These are phyloP conservation scores for Kodamaea lidongshanica DNA, from an alignment of 805 yeast species.

Conservation along the genomic window DNA sequence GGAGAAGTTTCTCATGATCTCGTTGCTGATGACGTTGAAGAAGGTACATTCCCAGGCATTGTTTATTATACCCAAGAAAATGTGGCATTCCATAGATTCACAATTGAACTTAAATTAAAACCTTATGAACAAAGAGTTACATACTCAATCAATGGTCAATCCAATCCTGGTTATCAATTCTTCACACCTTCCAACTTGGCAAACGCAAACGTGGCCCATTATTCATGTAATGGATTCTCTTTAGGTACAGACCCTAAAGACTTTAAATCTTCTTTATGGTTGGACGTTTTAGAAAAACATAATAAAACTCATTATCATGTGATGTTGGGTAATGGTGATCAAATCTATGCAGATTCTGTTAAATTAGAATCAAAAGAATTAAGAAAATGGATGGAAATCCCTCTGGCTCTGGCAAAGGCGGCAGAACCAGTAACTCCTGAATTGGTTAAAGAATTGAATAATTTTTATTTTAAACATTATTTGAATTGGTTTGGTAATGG, in stretches of 20 bases:
- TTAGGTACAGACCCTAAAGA: slow-evolving; percentile 56
- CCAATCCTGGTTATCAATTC: slow-evolving; percentile 45
- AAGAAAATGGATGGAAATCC: slow-evolving; percentile 57
- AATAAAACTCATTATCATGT: slow-evolving; percentile 60
- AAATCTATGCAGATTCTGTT: slow-evolving; percentile 81
- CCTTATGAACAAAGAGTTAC: slow-evolving; percentile 54
- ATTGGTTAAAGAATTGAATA: slow-evolving; percentile 49
- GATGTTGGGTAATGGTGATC: slow-evolving; percentile 98
- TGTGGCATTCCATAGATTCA: slow-evolving; percentile 61
- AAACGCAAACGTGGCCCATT: slow-evolving; percentile 77
- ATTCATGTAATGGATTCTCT: slow-evolving; percentile 90
- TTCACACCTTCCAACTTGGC: slow-evolving; percentile 57
- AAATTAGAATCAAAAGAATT: slow-evolving; percentile 51
- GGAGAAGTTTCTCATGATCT: slow-evolving; percentile 3
- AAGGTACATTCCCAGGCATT: slow-evolving; percentile 45
- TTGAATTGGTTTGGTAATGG: slow-evolving; percentile 88
- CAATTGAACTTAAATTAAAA: slow-evolving; percentile 44
- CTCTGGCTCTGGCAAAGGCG: slow-evolving; percentile 41
- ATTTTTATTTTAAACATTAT: slow-evolving; percentile 69
- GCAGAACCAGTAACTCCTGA: slow-evolving; percentile 38
- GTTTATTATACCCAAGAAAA: slow-evolving; percentile 39
- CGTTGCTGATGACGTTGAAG: slow-evolving; percentile 4
- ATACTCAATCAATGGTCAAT: slow-evolving; percentile 50
- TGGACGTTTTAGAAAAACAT: slow-evolving; percentile 72
- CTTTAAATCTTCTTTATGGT: slow-evolving; percentile 79